Evolutionary conservation across 108 stramenopile genomes (phyloP).

Genomic region (Craspedostauros australis): DNA sequence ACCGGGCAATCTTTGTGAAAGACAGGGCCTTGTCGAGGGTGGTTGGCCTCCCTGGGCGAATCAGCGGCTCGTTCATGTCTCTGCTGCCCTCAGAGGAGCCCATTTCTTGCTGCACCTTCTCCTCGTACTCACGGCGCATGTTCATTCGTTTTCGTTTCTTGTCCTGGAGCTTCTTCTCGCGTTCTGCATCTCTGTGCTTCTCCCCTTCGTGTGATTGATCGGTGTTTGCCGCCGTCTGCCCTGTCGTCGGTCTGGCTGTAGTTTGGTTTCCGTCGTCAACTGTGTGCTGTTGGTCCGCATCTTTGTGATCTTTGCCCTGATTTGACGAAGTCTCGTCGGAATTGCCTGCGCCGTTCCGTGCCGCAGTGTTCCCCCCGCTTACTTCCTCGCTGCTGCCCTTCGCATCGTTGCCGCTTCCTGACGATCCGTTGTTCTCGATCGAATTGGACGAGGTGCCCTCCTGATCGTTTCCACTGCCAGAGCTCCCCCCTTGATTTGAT

Average conservation of each 20-base stretch:
- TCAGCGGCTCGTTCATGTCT: conserved; percentile 16
- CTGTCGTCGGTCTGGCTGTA: background rate
- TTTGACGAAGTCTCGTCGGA: background rate
- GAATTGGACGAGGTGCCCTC: conserved; percentile 25
- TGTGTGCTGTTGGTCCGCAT: background rate
- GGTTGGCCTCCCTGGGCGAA: conserved; percentile 49
- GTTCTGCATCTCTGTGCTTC: conserved; percentile 11
- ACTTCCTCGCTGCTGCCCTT: conserved; percentile 31
- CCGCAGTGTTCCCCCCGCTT: conserved; percentile 11
- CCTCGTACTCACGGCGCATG: conserved; percentile 66
- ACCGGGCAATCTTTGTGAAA: conserved; percentile 59
- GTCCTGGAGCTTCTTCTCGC: conserved; percentile 41
- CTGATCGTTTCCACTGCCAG: conserved; percentile 35
- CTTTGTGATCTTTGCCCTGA: background rate
- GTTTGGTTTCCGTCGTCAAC: background rate
- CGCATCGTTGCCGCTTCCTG: conserved; percentile 30
- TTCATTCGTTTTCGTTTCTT: conserved; percentile 72
- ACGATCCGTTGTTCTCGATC: conserved; percentile 20
- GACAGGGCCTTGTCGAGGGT: conserved; percentile 59
- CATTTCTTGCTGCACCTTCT: conserved; percentile 54
- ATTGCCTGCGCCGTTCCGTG: conserved; percentile 18
- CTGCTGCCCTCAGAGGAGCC: conserved; percentile 53
- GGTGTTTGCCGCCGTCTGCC: background rate
- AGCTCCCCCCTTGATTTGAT: conserved; percentile 32
- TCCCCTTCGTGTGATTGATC: background rate